Evolutionary conservation across 1,139 yeast genomes (phyloP).

Genomic region (Blastobotrys illinoisensis): DNA sequence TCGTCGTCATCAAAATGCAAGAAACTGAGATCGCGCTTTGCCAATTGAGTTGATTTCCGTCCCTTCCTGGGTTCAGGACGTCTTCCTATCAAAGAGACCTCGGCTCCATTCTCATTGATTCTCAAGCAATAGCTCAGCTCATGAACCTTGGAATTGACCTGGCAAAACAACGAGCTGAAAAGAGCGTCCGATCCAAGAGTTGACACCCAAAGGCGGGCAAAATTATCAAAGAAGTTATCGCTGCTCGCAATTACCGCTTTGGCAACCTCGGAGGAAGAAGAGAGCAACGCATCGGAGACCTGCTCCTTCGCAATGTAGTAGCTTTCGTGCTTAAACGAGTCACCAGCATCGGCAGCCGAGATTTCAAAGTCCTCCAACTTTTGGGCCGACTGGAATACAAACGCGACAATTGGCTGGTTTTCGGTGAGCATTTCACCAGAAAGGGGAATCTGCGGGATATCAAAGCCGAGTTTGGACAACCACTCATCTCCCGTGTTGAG

Average conservation of each 20-base stretch:
- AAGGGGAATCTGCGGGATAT: conserved; percentile 18
- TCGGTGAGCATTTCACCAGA: conserved; percentile 15
- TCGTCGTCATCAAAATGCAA: not conserved
- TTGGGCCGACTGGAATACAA: conserved; percentile 20
- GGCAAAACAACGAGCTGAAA: conserved; percentile 23
- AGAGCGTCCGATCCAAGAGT: conserved; percentile 20
- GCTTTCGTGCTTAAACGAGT: not conserved
- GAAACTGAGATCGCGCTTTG: not conserved
- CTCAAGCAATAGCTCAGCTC: conserved; percentile 24
- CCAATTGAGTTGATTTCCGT: not conserved
- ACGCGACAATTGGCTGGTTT: conserved; percentile 18
- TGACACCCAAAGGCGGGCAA: conserved; percentile 24
- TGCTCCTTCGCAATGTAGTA: conserved; percentile 15
- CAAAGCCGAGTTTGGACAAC: conserved; percentile 17
- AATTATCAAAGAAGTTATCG: conserved; percentile 23
- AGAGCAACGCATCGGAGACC: conserved; percentile 17
- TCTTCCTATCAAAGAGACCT: conserved; percentile 10
- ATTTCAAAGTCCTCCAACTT: conserved; percentile 2
- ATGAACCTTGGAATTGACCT: conserved; percentile 18
- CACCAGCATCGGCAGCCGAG: not conserved
- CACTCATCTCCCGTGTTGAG: conserved; percentile 16
- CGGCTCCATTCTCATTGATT: conserved; percentile 13
- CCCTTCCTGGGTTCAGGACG: not conserved
- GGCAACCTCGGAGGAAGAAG: conserved; percentile 20
- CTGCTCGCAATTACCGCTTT: conserved; percentile 23